Evolutionary conservation across 352 stramenopile species (phyloP), one percentile per base, ranked within the genome.

Genomic region (Blastocystis sp.): DNA sequence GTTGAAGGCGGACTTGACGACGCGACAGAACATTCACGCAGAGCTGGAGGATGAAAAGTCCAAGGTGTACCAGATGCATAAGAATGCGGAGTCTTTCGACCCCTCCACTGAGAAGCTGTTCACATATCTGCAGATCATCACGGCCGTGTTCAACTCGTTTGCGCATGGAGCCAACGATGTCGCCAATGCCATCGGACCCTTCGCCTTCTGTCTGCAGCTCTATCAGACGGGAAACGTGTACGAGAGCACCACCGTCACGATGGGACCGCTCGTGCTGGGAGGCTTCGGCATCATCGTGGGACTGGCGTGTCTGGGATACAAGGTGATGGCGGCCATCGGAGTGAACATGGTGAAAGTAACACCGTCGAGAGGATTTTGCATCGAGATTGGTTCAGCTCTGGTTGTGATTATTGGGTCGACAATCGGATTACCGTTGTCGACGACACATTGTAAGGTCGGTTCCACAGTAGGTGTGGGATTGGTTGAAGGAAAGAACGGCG

Each of bases 141-240:
- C 90, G 4, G 84, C 89, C 40, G 87, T 87, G 16, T 84, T 92
- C 44, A 84, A 90, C 61, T 91, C 88, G 48, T 91, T 90, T 54
- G 84, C 89, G 0, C 89, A 91, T 61, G 89, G 89, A 4, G 85
- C 89, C 9, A 90, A 91, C 54, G 89, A 91, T 75, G 89, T 89
- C 4, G 89, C 89, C 8, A 91, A 91, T 77, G 87, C 89, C 7
- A 91, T 89, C 18, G 88, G 71, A 0, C 88, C 89, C 0, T 84
- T 91, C 27, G 49, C 71, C 0, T 87, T 88, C 0, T 86, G 89
- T 8, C 57, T 88, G 29, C 88, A 88, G 11, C 42, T 78, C 27
- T 73, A 64, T 27, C 8, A 87, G 44, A 63, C 73, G 14, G 54
- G 72, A 29, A 34, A 49, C 34, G 51, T 63, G 16, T 56, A 57